phyloP scores from a whole-genome alignment of 495 filamentous ascomycete species.

The Daldinia decipiens region DNA sequence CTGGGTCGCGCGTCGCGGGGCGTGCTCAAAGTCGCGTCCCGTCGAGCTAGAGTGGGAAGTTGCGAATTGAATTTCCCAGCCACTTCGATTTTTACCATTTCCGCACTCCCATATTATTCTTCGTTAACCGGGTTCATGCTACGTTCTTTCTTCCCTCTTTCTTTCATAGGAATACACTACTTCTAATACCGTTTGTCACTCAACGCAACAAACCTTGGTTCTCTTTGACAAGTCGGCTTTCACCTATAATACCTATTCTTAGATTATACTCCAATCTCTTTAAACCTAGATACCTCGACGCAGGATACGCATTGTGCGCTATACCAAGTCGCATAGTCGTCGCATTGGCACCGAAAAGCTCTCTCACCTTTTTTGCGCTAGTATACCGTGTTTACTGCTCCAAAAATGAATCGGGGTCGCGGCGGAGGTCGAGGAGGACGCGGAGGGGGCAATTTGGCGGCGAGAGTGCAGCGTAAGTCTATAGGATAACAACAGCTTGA shows the following conservation, averaged over 20 bases:
- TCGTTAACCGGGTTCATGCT: constrained; percentile 19
- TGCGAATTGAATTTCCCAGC: constrained; percentile 41
- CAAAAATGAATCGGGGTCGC: constrained; percentile 1
- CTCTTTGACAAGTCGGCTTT: constrained; percentile 27
- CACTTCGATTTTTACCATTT: constrained; percentile 43
- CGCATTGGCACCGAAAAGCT: background rate
- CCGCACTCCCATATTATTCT: constrained; percentile 35
- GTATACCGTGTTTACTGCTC: background rate
- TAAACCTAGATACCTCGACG: background rate
- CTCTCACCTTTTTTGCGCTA: background rate
- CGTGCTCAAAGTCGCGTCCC: constrained; percentile 31
- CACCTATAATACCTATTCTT: constrained; percentile 23
- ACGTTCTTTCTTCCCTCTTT: constrained; percentile 30
- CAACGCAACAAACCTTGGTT: constrained; percentile 13
- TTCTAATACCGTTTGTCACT: constrained; percentile 30
- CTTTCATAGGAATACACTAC: constrained; percentile 28
- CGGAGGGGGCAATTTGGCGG: constrained; percentile 3
- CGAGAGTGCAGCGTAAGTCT: constrained; percentile 41
- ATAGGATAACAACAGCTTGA: background rate
- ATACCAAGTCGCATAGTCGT: constrained; percentile 10
- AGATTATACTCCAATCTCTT: background rate
- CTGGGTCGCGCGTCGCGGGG: constrained; percentile 47
- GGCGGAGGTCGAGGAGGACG: constrained; percentile 22
- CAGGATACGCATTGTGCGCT: background rate
- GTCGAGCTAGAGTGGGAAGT: constrained; percentile 1